Conservation (phyloP, 805 yeast species). For the Hanseniaspora vineae region DNA sequence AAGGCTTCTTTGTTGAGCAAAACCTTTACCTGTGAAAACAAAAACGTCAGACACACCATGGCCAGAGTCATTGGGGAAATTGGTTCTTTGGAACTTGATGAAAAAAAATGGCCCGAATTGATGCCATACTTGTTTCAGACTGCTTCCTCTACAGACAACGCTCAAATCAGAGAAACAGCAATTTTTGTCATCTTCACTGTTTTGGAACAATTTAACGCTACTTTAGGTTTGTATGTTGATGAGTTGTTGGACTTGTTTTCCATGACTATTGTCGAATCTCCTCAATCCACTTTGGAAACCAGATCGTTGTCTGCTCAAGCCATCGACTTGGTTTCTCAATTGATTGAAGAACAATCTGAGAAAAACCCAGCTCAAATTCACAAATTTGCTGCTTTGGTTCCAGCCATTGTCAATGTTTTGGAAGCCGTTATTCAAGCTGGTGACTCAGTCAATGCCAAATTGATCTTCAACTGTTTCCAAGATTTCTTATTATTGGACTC, state of each 20-base stretch:
- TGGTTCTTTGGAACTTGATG: conserved; percentile 61
- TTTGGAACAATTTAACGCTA: conserved; percentile 55
- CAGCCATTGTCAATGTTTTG: conserved; percentile 70
- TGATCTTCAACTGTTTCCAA: conserved; percentile 75
- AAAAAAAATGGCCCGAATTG: conserved; percentile 61
- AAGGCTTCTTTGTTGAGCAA: conserved; percentile 55
- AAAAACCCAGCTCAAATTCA: conserved; percentile 33
- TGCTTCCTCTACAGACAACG: conserved; percentile 37
- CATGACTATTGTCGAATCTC: conserved; percentile 44
- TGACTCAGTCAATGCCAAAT: conserved; percentile 60
- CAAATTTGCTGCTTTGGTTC: conserved; percentile 54
- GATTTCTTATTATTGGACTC: conserved; percentile 66
- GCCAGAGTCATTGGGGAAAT: conserved; percentile 85
- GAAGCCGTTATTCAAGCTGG: conserved; percentile 56
- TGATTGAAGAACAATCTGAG: conserved; percentile 48
- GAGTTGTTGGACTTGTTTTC: conserved; percentile 64
- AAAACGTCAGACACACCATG: conserved; percentile 70
- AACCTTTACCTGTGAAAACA: conserved; percentile 50
- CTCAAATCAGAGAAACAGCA: conserved; percentile 65
- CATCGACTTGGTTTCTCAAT: conserved; percentile 51
- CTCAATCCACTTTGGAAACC: conserved; percentile 49
- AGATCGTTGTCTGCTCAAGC: conserved; percentile 78
- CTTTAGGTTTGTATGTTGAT: conserved; percentile 42
- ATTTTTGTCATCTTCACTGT: conserved; percentile 66
- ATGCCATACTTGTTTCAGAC: conserved; percentile 59